These are phyloP conservation scores for Rosa chinensis DNA, from an alignment of 306 rosid species.

Conservation along the genomic window DNA sequence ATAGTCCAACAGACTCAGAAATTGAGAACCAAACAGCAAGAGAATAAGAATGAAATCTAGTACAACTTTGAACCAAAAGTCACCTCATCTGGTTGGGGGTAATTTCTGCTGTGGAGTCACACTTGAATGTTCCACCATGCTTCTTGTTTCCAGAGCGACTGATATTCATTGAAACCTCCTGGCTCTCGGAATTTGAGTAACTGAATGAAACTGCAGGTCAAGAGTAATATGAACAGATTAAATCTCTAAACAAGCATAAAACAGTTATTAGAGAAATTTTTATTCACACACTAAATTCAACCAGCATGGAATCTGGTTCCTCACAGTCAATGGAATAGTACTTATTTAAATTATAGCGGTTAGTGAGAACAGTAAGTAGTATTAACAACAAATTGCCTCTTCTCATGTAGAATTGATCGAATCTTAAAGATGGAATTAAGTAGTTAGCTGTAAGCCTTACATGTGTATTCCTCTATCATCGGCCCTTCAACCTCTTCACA, in stretches of 20 bases:
- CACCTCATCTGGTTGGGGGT: constrained; percentile 96
- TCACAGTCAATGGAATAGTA: neutral
- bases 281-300: constrained; percentile 4
- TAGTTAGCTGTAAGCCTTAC: constrained; percentile 42
- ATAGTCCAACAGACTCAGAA: constrained; percentile 9
- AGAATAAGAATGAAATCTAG: constrained; percentile 13
- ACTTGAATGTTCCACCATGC: constrained; percentile 74
- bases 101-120: constrained; percentile 66
- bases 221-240: constrained; percentile 3
- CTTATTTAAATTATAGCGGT: neutral
- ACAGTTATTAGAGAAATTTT: neutral
- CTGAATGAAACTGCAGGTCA: constrained; percentile 76
- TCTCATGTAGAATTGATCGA: neutral
- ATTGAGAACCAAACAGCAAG: neutral
- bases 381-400: neutral
- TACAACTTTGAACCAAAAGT: constrained; percentile 12
- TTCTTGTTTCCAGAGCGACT: constrained; percentile 81
- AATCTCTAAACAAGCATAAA: constrained; percentile 7
- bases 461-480: constrained; percentile 95
- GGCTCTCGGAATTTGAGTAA: constrained; percentile 70
- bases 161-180: constrained; percentile 83
- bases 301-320: neutral
- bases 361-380: neutral
- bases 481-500: constrained; percentile 87
- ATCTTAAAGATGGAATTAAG: neutral